Base-by-base conservation (phyloP, 352 stramenopile genomes). In the Thalassiosira hispida region DNA sequence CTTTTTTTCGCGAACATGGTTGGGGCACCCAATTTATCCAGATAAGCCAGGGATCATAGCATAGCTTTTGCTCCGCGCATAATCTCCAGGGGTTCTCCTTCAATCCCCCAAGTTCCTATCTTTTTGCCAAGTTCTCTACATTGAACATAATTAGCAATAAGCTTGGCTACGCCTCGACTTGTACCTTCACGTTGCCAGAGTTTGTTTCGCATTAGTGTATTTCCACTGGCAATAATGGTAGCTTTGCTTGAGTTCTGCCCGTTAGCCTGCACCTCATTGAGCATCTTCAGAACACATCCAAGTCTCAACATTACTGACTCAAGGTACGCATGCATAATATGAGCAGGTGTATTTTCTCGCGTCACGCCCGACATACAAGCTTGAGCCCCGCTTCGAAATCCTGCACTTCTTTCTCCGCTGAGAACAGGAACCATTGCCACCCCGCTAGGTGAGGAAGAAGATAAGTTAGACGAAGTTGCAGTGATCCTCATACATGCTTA, bases 351-450 rank as follows among this genome's bases (percentile, higher is more conserved):
- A 47, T 95, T 98, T 80, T 94, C 94, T 71, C 96, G 94, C 52
- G 88, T 98, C 63, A 98, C 94, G 49, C 95, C 95, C 16, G 88
- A 94, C 67, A 98, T 97, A 2, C 94, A 93, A 57, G 94, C 97
- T 1, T 89, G 94, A 9, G 96, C 96, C 64, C 96, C 91, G 29
- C 94, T 93, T 53, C 95, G 84, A 95, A 94, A 98, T 0, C 95
- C 96, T 12, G 95, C 96, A n/a, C 95, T 94, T 42, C 96, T 90
- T 81, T 98, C 96, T 12, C 92, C 96, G 51, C 95, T 96, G 14
- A 98, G 68, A 76, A 98, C 98, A 2, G 96, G 96, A 66, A 98
- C 84, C 56, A 97, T 82, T 12, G 86, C 93, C n/a, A 98, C 77
- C 11, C 82, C 84, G 14, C 35, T 55, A 42, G 44, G 56, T 7